Base-by-base conservation (phyloP, 2,329 filamentous ascomycete genomes). In the Penicillium sp. region DNA sequence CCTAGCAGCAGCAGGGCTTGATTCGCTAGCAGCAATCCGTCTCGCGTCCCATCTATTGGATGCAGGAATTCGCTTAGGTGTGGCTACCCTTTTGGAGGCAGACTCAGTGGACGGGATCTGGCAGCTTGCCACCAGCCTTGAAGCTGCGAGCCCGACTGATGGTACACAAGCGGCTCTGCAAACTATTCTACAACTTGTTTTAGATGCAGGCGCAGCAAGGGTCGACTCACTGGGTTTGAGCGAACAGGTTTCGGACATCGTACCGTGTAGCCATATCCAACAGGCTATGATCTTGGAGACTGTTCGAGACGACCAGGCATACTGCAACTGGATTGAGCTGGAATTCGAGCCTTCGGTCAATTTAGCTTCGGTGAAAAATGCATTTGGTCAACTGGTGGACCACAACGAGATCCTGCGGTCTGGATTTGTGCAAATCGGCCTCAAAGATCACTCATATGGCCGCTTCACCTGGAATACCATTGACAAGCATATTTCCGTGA, bases 261-360 rank as follows among this genome's bases (percentile, higher is more conserved):
- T 78, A 17, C 76, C 77, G 4, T 93, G 87, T 64, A 90, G 83
- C 4, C 77, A 82, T 13, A 73, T 93, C 9, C 90, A 96, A 60
- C 72, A 77, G 17, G 83, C 87, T 2, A 94, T 95, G 88, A 74
- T 95, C 15, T 75, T 80, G 0, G 88, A 95, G 69, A 90, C 87
- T 0, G 67, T 75, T 3, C 74, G 72, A 17, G 73, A 83, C 52
- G 55, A 74, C 2, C 69, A 68, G 41, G 76, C 83, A 7, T 95
- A 96, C 63, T 86, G 84, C 69, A 96, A 95, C 58, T 83, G 83
- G 73, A 72, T 93, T 10, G 78, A 85, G 57, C 64, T 94, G 1
- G 72, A 79, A n/a, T 69, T 86, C 10, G 64, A 74, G 0, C 39
- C 64, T 0, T 53, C 59, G 0, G 61, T 73, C 29, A 58, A 61